Percentiles rank a stretch among this genome's conserved stretches.
Conservation (phyloP, 2,329 filamentous ascomycete species). For the Arthrobotrys sinensis region DNA sequence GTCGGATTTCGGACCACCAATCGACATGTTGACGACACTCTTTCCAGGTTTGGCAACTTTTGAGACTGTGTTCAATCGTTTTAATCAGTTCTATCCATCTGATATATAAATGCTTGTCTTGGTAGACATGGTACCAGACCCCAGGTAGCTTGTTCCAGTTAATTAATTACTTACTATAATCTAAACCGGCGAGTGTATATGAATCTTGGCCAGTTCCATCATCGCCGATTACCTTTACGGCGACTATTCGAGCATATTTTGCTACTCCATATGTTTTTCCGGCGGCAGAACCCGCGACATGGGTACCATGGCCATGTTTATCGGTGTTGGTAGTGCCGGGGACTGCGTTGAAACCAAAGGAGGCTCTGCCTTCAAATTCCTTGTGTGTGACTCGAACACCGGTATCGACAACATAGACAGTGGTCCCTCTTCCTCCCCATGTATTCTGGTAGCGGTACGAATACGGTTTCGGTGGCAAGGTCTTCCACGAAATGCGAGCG, state of each 20-base stretch:
- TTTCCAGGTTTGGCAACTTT: constrained; percentile 43
- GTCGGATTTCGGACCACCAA: constrained; percentile 70
- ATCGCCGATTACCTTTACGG: constrained; percentile 76
- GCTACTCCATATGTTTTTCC: constrained; percentile 76
- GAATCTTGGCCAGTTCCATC: constrained; percentile 71
- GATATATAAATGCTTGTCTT: no score
- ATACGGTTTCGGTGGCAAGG: constrained; percentile 65
- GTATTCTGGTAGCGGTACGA: constrained; percentile 64
- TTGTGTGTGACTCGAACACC: constrained; percentile 64
- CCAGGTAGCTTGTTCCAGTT: no score
- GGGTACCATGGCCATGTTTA: constrained; percentile 76
- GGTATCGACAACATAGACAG: constrained; percentile 67
- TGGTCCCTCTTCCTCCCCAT: constrained; percentile 65
- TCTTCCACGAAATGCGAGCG: constrained; percentile 71
- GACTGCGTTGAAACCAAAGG: constrained; percentile 66
- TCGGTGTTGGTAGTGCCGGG: constrained; percentile 65
- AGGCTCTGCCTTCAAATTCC: constrained; percentile 67
- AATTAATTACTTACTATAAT: constrained; percentile 67
- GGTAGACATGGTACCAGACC: no score
- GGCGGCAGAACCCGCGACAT: constrained; percentile 76
- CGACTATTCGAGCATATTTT: constrained; percentile 73
- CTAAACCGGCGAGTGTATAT: constrained; percentile 74
- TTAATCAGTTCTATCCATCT: not conserved
- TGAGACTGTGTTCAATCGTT: constrained; percentile 17
- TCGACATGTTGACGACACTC: constrained; percentile 73